A percentile compares a stretch with the other conserved stretches of the same genome.
Conservation (phyloP, 331 rosid genomes). For the Acacia concinna region DNA sequence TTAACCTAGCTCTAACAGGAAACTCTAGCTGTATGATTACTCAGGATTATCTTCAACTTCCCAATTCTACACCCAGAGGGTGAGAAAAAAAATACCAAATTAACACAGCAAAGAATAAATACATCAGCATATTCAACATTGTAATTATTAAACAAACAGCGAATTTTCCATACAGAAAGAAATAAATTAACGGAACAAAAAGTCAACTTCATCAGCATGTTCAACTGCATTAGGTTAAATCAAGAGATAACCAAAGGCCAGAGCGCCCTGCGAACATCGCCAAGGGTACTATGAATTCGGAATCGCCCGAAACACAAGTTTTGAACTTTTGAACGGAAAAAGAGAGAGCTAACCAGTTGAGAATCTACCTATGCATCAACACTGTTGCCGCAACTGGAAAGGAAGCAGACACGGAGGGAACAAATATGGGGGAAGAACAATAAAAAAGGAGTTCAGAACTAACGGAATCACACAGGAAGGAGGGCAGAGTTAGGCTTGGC, state of each 20-base stretch:
- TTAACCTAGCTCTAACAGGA: background rate
- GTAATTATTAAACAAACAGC: background rate
- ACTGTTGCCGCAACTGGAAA: background rate
- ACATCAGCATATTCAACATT: background rate
- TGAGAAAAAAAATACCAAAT: background rate
- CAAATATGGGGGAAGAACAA: background rate
- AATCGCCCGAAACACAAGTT: background rate
- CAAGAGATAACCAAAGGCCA: background rate
- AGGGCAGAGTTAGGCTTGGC: background rate
- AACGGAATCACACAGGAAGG: background rate
- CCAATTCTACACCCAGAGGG: background rate
- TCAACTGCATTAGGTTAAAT: background rate
- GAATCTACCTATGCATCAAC: background rate
- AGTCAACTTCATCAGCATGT: background rate
- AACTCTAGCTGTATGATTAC: background rate
- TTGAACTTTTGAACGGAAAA: background rate
- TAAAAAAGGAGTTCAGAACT: background rate
- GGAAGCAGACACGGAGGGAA: background rate
- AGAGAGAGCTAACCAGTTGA: background rate
- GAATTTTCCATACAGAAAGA: background rate
- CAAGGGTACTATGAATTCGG: background rate
- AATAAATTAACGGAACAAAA: background rate
- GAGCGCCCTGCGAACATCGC: background rate
- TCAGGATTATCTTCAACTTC: background rate
- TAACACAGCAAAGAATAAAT: background rate